Base-by-base conservation (phyloP, 352 stramenopile genomes). In the Globisporangium alternatum region DNA sequence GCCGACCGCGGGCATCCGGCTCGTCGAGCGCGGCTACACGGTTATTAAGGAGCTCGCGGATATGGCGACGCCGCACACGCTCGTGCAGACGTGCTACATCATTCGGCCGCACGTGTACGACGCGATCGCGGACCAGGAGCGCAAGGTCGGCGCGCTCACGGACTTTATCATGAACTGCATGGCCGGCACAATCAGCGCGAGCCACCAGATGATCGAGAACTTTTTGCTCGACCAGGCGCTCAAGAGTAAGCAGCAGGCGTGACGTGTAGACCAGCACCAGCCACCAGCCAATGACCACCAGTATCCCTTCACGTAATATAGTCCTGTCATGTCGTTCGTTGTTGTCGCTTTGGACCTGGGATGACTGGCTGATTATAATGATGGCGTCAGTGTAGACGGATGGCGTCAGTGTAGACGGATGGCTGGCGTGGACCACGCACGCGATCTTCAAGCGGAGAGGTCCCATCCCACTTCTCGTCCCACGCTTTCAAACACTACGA, bases 151-250 rank as follows among this genome's bases (percentile, higher is more conserved):
- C 37, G 80, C 80, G 58, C 66, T 90, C 55, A 88, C 78, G 12
- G 77, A 90, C 52, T 90, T 90, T 69, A 73, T 90, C 57, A 71
- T 89, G 45, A 75, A 89, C 55, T 86, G 75, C 56, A 75, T 86
- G 41, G 72, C 73, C 15, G 66, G 77, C 64, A 84, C 71, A n/a
- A 84, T 86, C 74, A 81, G 74, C 65, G 77, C 74, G 47, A 90
- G 78, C 47, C 78, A 86, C 54, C 80, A 88, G 66, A 86, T 90
- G 71, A 88, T 89, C 63, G 80, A 90, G 67, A 90, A 90, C 59
- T 70, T 80, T 31, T 64, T 90, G 45, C 65, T 90, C 44, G 72
- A 86, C 63, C 67, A 69, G 37, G 76, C 56, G 19, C 67, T 75
- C 49, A 56, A 37, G 49, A 56, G 28, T 25, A 56, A 56, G 49